Percentiles rank a stretch among this genome's conserved stretches.
Evolutionary conservation across 441 rosid species (phyloP).

Genomic region (Metrosideros polymorpha): DNA sequence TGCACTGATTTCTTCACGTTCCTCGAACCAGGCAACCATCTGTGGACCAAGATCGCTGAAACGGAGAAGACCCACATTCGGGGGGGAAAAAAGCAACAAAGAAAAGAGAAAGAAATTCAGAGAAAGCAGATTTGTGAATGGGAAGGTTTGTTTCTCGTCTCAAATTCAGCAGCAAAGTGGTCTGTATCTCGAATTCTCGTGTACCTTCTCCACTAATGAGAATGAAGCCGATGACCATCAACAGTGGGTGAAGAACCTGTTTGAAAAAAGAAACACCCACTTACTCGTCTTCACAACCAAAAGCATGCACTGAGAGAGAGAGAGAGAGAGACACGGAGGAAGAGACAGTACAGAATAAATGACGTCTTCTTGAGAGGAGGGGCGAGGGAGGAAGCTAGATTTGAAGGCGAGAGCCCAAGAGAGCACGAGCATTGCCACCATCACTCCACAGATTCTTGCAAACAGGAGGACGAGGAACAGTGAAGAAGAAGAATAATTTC

Average conservation of each 20-base stretch:
- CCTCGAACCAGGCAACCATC: conserved; percentile 85
- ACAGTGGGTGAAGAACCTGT: conserved; percentile 72
- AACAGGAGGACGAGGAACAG: conserved; percentile 34
- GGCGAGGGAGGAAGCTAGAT: conserved; percentile 45
- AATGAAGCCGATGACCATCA: conserved; percentile 94
- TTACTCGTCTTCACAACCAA: not conserved
- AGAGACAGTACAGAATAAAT: conserved; percentile 38
- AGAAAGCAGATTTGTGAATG: not conserved
- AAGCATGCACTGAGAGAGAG: not conserved
- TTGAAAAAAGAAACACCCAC: not conserved
- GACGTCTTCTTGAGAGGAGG: conserved; percentile 40
- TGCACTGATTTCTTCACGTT: conserved; percentile 73
- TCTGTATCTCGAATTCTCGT: not conserved
- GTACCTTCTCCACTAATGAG: conserved; percentile 90
- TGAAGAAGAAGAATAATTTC: conserved; percentile 5
- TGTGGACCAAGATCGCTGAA: conserved; percentile 80
- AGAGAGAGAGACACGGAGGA: not conserved
- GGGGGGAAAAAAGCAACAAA: not conserved
- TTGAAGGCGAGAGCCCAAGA: conserved; percentile 58
- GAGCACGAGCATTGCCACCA: conserved; percentile 44
- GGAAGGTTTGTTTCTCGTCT: not conserved
- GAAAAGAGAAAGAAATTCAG: not conserved
- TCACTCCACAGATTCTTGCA: conserved; percentile 53
- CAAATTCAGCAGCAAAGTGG: not conserved
- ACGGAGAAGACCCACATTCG: not conserved